Evolutionary conservation across 768 basidiomycete species (phyloP).

Genomic region (Naganishia vishniacii): DNA sequence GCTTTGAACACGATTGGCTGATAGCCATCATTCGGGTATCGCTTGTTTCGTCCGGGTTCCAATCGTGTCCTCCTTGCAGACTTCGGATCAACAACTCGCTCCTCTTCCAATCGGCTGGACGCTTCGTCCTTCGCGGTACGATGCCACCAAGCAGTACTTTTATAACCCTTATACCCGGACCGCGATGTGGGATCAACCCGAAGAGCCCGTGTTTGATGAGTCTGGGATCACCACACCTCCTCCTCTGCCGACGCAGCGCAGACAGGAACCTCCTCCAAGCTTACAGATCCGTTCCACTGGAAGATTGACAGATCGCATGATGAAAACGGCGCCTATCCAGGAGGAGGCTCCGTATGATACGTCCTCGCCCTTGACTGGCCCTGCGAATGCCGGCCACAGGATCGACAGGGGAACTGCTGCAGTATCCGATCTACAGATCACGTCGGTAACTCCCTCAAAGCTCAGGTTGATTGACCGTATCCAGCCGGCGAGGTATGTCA

Average conservation of each 20-base stretch:
- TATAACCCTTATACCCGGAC: conserved; percentile 10
- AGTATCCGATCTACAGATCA: neutral
- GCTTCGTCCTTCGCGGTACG: conserved; percentile 12
- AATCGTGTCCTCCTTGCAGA: neutral
- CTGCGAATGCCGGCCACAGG: neutral
- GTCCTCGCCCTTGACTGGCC: neutral
- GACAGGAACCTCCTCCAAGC: neutral
- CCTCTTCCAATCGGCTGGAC: conserved; percentile 17
- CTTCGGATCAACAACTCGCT: neutral
- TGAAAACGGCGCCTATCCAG: conserved; percentile 2
- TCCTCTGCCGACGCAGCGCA: neutral
- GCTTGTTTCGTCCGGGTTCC: neutral
- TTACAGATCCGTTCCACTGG: neutral
- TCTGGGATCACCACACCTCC: conserved; percentile 10
- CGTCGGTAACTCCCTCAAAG: neutral
- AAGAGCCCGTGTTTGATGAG: conserved; percentile 2
- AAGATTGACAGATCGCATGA: conserved; percentile 15
- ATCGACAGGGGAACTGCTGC: neutral
- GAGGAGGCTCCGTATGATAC: neutral
- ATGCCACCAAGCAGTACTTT: conserved; percentile 4
- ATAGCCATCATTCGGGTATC: conserved; percentile 17
- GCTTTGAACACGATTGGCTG: conserved; percentile 5
- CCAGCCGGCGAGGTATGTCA: conserved; percentile 19
- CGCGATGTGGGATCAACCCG: conserved; percentile 5
- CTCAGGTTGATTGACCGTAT: conserved; percentile 17